Base-by-base conservation (phyloP, 2,329 filamentous ascomycete species). In the Aspergillus chevalieri region DNA sequence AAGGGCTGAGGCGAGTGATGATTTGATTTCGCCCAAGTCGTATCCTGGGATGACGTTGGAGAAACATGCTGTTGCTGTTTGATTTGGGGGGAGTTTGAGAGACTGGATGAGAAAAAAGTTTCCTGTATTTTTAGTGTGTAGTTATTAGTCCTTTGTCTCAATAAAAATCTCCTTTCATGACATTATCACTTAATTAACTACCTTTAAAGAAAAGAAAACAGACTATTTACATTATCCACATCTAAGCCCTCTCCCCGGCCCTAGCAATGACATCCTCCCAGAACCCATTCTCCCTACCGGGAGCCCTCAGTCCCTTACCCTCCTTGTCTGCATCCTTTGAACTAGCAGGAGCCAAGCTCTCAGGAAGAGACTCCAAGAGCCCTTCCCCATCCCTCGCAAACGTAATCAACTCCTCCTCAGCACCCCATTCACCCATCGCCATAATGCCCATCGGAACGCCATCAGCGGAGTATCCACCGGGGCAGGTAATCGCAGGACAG, bases 401-500 rank as follows among this genome's bases (percentile, higher is more conserved):
- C 43, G 71, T 74, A 56, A 81, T 72, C 55, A 80, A 57, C 39
- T 64, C 69, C 54, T 79, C 76, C 56, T 80, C 78, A 44, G 66
- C 69, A 0, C 77, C 77, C 79, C 78, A 81, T 55, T 80, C 76
- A 0, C 72, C 70, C 68, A 79, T 78, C 1, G 74, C 78, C 70
- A 78, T 79, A 38, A 81, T 45, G 1, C 78, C 77, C 21, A 81
- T 67, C 0, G 78, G 78, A 2, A 80, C 65, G 38, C 50, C 28
- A 19, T 62, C 56, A 22, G 81, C 72, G 2, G 53, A 78, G 69
- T 90, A 95, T 1, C 88, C 90, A 9, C 87, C 83, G 0, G 91
- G 89, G 33, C 82, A 83, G 43, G 76, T 83, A 10, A 94, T 79
- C 1, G 87, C 83, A 1, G 91, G 91, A 44, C 84, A 84, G 0